A percentile compares a stretch with the other conserved stretches of the same genome.
Evolutionary conservation across 2,329 filamentous ascomycete species (phyloP).

Genomic region (Aspergillus fischeri): DNA sequence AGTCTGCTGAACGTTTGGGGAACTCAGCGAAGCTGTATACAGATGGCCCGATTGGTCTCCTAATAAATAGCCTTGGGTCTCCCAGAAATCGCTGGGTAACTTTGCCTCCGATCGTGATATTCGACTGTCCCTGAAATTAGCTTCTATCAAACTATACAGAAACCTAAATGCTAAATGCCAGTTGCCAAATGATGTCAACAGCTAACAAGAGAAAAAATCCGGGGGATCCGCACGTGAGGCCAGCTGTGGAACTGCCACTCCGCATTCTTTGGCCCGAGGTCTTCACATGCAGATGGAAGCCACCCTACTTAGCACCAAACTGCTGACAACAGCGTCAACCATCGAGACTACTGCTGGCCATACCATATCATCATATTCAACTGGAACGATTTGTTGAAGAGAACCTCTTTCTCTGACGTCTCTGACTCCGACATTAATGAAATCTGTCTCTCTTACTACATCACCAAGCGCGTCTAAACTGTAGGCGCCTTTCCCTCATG

Average conservation of each 20-base stretch:
- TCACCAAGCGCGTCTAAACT: constrained; percentile 1
- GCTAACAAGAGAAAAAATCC: background rate
- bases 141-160: background rate
- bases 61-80: background rate
- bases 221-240: constrained; percentile 20
- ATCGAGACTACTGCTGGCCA: constrained; percentile 9
- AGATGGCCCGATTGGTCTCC: background rate
- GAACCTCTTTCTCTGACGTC: background rate
- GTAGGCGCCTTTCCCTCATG: constrained; percentile 13
- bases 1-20: background rate
- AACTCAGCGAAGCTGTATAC: background rate
- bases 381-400: background rate
- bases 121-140: background rate
- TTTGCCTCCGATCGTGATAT: background rate
- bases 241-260: constrained; percentile 3
- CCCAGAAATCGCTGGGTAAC: background rate
- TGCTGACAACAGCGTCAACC: constrained; percentile 4
- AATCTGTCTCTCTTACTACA: background rate
- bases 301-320: constrained; percentile 1
- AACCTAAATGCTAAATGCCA: background rate
- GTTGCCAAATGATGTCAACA: background rate
- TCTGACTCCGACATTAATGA: background rate
- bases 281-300: constrained; percentile 18
- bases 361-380: background rate
- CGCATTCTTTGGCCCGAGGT: constrained; percentile 19